Conservation (phyloP, 2,329 filamentous ascomycete species). For the Hysterium pulicare region DNA sequence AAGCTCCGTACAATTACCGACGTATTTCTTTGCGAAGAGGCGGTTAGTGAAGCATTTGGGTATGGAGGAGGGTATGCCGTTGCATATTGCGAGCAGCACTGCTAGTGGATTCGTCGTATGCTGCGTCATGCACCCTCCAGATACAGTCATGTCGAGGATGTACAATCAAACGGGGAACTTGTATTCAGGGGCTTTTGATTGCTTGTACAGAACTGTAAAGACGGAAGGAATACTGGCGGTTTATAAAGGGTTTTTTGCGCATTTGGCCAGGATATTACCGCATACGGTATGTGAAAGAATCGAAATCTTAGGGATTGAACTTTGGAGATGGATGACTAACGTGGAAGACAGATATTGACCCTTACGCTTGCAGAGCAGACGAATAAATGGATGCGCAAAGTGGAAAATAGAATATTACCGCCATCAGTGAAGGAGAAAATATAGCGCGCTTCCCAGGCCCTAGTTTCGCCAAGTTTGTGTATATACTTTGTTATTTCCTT, state of each 20-base stretch:
- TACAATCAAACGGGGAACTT: conserved; percentile 99
- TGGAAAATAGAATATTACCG: conserved; percentile 62
- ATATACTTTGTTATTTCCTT: too few relatives aligned
- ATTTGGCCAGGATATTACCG: conserved; percentile 88
- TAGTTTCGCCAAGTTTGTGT: too few relatives aligned
- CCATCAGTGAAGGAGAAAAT: conserved; percentile 46
- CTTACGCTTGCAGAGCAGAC: conserved; percentile 94
- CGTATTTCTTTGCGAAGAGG: conserved; percentile 96
- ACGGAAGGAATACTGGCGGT: conserved; percentile 90
- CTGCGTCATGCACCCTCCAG: conserved; percentile 97
- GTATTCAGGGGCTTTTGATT: conserved; percentile 92
- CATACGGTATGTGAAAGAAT: conserved; percentile 62
- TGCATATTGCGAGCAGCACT: conserved; percentile 86
- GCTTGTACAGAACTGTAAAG: conserved; percentile 81
- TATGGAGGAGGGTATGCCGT: conserved; percentile 83
- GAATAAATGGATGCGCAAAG: conserved; percentile 80
- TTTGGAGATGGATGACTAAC: conserved; percentile 15
- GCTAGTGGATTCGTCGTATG: conserved; percentile 94
- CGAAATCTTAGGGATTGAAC: neutral
- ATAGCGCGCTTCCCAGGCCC: conserved; percentile 23
- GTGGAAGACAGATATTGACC: conserved; percentile 67
- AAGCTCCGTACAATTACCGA: conserved; percentile 92
- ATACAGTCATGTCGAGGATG: conserved; percentile 97
- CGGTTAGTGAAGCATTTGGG: conserved; percentile 75
- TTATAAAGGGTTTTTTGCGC: conserved; percentile 96